A percentile compares a stretch with the other conserved stretches of the same genome.
Conservation (phyloP, 2,329 filamentous ascomycete species). For the Sporothrix globosa region DNA sequence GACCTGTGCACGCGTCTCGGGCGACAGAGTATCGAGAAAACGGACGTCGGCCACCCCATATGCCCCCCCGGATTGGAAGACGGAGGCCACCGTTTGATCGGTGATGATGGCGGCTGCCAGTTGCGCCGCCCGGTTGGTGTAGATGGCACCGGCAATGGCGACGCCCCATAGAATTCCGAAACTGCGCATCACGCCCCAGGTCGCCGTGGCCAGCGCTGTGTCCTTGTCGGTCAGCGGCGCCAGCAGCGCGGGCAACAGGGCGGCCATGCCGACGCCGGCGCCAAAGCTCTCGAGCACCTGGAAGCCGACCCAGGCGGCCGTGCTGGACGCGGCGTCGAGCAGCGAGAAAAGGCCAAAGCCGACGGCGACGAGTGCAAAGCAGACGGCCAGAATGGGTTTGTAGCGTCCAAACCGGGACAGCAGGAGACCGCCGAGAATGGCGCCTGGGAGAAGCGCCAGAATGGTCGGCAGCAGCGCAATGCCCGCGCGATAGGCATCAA, state of each 20-base stretch:
- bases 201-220: background rate
- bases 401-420: background rate
- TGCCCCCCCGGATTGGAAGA: background rate
- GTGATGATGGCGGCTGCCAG: background rate
- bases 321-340: background rate
- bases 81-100: background rate
- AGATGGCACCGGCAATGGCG: background rate
- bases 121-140: slow-evolving; percentile 6
- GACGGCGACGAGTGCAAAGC: background rate
- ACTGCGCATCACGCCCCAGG: background rate
- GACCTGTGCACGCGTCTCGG: background rate
- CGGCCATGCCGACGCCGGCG: background rate
- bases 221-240: slow-evolving; percentile 9
- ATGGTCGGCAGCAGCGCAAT: slow-evolving; percentile 41
- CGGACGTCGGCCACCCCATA: background rate
- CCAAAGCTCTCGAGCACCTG: slow-evolving; percentile 4
- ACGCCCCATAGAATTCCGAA: slow-evolving; percentile 11
- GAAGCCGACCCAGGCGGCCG: slow-evolving; percentile 11
- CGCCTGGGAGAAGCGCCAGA: slow-evolving; percentile 24
- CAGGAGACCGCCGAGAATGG: background rate
- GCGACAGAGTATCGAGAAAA: background rate
- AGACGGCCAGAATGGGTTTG: background rate
- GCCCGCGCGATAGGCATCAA: slow-evolving; percentile 42
- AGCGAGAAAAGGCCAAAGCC: slow-evolving; percentile 10
- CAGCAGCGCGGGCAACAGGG: slow-evolving; percentile 3